Evolutionary conservation across 371 early-diverging fungal genomes (phyloP).

Genomic region (Rhizopus arrhizus): DNA sequence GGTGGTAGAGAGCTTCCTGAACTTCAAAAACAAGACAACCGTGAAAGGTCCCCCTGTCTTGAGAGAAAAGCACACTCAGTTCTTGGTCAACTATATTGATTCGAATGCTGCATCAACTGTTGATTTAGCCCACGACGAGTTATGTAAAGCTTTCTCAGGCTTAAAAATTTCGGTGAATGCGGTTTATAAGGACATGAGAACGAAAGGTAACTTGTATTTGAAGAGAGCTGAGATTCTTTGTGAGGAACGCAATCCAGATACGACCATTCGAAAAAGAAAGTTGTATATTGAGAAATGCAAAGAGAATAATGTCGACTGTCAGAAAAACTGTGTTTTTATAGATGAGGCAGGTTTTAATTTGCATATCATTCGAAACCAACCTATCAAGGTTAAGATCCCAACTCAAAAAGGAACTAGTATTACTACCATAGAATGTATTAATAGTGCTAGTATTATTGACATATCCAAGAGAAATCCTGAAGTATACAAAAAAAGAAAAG

Average conservation of each 20-base stretch:
- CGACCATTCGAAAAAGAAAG: slow-evolving; percentile 15
- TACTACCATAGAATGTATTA: slow-evolving; percentile 9
- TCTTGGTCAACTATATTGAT: slow-evolving; percentile 16
- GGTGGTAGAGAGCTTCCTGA: slow-evolving; percentile 8
- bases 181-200: slow-evolving; percentile 16
- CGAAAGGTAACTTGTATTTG: slow-evolving; percentile 12
- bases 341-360: slow-evolving; percentile 20
- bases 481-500: slow-evolving; percentile 8
- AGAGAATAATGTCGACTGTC: slow-evolving; percentile 16
- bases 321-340: slow-evolving; percentile 19
- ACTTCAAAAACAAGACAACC: slow-evolving; percentile 12
- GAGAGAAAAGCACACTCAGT: slow-evolving; percentile 14
- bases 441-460: slow-evolving; percentile 7
- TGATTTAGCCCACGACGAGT: slow-evolving; percentile 14
- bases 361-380: slow-evolving; percentile 12
- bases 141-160: slow-evolving; percentile 15
- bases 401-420: slow-evolving; percentile 10
- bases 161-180: slow-evolving; percentile 18
- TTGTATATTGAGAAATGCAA: slow-evolving; percentile 17
- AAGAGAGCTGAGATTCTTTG: slow-evolving; percentile 14
- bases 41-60: slow-evolving; percentile 14
- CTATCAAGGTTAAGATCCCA: slow-evolving; percentile 8
- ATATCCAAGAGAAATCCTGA: slow-evolving; percentile 12
- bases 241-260: slow-evolving; percentile 14
- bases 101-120: slow-evolving; percentile 18